Evolutionary conservation across 1,284 basidiomycete genomes (phyloP).

Genomic region (Tausonia pullulans): DNA sequence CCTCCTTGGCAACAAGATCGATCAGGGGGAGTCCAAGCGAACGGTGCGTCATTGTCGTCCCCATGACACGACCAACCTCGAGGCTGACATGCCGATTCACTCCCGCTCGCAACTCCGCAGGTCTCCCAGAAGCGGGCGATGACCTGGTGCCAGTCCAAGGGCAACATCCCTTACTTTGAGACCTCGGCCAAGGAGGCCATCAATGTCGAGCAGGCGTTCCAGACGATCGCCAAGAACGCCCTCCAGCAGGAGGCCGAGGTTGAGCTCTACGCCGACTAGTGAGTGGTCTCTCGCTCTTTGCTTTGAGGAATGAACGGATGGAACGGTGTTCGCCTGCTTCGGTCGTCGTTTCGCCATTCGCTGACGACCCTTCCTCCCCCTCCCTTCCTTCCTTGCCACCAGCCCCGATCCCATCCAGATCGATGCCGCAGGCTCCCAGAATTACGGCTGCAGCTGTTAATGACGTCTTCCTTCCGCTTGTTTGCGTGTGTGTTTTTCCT

Average conservation of each 20-base stretch:
- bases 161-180: constrained; percentile 99
- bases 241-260: constrained; percentile 94
- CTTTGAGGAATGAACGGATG: too few relatives aligned
- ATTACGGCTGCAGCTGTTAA: constrained; percentile 83
- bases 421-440: constrained; percentile 83
- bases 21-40: constrained; percentile 96
- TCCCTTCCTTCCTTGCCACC: too few relatives aligned
- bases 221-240: constrained; percentile 97
- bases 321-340: too few relatives aligned
- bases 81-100: neutral
- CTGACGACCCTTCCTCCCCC: too few relatives aligned
- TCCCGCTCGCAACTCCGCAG: constrained; percentile 35
- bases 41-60: constrained; percentile 50
- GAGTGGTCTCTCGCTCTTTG: too few relatives aligned
- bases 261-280: constrained; percentile 56
- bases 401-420: constrained; percentile 92
- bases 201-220: constrained; percentile 99
- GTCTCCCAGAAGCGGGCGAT: constrained; percentile 99
- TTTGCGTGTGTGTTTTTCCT: too few relatives aligned
- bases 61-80: neutral
- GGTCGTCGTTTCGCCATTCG: too few relatives aligned
- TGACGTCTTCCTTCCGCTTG: neutral
- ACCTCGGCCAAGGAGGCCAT: constrained; percentile 99
- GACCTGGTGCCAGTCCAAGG: constrained; percentile 99
- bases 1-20: constrained; percentile 98